phyloP scores from a whole-genome alignment of 768 basidiomycete species.

The Mycena vulgaris region DNA sequence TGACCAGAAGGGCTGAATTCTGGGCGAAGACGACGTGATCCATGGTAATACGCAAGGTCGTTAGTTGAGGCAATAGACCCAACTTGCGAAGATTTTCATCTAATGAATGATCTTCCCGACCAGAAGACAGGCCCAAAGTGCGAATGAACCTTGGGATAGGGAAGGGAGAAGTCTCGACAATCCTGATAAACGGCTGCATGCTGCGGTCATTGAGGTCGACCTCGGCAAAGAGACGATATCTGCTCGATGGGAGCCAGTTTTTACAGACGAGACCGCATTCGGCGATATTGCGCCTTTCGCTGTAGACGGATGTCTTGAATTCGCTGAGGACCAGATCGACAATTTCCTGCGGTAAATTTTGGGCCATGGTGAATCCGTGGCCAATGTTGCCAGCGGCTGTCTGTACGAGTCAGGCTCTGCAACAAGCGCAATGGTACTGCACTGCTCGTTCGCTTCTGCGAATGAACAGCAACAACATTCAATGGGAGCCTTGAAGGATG shows the following conservation, averaged over 20 bases:
- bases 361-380: too few relatives aligned
- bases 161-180: not conserved
- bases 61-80: slow-evolving; percentile 7
- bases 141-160: slow-evolving; percentile 15
- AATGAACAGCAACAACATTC: too few relatives aligned
- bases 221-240: slow-evolving; percentile 29
- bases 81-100: not conserved
- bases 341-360: not conserved
- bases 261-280: slow-evolving; percentile 15
- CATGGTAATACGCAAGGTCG: slow-evolving; percentile 4
- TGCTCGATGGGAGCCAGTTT: slow-evolving; percentile 24
- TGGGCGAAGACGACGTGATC: not conserved
- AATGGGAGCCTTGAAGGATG: too few relatives aligned
- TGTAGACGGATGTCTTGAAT: not conserved
- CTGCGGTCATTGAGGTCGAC: slow-evolving; percentile 20
- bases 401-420: too few relatives aligned
- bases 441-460: too few relatives aligned
- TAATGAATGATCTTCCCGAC: too few relatives aligned
- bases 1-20: not conserved
- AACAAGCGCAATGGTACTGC: too few relatives aligned
- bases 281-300: not conserved
- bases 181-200: slow-evolving; percentile 10
- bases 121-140: not conserved
- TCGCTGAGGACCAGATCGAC: not conserved
- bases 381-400: too few relatives aligned